These are phyloP conservation scores for Didymosphaeria variabile DNA, from an alignment of 2,329 filamentous ascomycete genomes.

Conservation along the genomic window DNA sequence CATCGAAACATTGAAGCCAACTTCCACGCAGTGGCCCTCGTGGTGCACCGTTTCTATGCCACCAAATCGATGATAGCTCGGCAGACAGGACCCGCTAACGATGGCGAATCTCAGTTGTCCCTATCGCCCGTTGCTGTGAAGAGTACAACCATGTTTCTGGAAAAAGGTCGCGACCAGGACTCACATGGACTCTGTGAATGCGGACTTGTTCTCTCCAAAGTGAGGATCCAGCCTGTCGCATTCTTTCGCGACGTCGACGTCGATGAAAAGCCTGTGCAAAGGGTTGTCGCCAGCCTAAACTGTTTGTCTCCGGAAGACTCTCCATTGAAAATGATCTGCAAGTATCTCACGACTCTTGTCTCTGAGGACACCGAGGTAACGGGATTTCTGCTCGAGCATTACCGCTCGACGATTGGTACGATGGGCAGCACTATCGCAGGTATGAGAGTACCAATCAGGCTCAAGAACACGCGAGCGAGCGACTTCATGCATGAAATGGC, in stretches of 20 bases:
- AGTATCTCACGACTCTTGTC: background rate
- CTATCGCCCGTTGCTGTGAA: no score
- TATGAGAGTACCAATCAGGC: background rate
- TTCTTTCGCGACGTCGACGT: constrained; percentile 1
- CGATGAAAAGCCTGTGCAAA: background rate
- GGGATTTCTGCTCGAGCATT: background rate
- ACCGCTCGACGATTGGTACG: background rate
- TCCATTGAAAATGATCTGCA: background rate
- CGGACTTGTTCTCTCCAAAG: background rate
- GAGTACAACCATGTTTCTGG: background rate
- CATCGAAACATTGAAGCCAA: no score
- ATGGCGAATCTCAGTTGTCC: no score
- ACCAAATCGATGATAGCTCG: no score
- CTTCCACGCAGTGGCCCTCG: no score
- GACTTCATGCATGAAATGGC: background rate
- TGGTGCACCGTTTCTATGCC: no score
- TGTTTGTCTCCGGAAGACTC: background rate
- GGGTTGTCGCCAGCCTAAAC: background rate
- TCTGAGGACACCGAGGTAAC: background rate
- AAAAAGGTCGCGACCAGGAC: background rate
- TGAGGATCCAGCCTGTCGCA: background rate
- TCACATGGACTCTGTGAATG: background rate
- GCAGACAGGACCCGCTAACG: no score
- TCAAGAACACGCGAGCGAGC: background rate
- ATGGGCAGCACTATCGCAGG: background rate